Conservation (phyloP, 305 asterid genomes). For the Rubia peregrina region DNA sequence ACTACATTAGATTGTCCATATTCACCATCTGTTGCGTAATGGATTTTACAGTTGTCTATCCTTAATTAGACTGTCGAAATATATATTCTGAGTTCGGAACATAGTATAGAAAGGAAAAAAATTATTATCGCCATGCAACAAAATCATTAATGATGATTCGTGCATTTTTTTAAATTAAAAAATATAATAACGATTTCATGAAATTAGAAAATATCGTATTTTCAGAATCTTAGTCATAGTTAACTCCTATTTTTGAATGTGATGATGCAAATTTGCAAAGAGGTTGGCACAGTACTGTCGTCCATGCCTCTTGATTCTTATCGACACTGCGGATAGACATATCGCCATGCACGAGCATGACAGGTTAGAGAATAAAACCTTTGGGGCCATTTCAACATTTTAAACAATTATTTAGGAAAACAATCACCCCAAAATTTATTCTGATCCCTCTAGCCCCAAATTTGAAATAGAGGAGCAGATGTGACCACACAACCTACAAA, state of each 20-base stretch:
- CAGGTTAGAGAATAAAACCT: conserved; percentile 30
- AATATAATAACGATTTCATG: no score
- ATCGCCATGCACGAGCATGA: conserved; percentile 4
- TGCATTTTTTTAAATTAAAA: no score
- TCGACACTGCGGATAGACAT: conserved; percentile 7
- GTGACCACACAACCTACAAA: conserved; percentile 33
- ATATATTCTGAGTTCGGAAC: no score
- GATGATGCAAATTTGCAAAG: conserved; percentile 17
- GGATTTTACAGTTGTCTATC: no score
- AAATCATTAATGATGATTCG: no score
- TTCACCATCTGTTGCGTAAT: no score
- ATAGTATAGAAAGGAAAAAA: no score
- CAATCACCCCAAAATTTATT: conserved; percentile 19
- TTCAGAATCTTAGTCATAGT: no score
- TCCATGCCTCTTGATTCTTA: conserved; percentile 15
- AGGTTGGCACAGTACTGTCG: background rate
- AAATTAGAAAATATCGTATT: no score
- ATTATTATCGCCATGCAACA: no score
- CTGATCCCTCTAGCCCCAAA: conserved; percentile 25
- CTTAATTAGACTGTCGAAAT: no score
- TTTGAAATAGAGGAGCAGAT: conserved; percentile 33
- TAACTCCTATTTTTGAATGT: background rate
- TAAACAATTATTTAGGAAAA: conserved; percentile 7
- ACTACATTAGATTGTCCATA: no score
- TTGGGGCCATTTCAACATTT: conserved; percentile 9